phyloP scores from a whole-genome alignment of 2,329 filamentous ascomycete genomes.

The Cyphellophora europaea region DNA sequence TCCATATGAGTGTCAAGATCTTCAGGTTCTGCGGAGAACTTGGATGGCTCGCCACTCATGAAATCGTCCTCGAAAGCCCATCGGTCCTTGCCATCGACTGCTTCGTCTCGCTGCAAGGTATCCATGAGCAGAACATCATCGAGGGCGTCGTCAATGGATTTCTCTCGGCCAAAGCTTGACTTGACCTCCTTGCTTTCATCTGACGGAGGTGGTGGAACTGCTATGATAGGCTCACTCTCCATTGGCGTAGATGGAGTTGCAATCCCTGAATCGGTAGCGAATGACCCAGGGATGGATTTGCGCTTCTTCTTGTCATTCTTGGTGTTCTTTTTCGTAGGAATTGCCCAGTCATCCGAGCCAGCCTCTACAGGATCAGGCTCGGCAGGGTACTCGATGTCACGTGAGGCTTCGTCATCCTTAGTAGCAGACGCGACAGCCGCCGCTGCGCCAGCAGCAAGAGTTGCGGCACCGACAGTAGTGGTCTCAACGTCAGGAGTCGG shows the following conservation, averaged over 20 bases:
- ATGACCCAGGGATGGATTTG: background rate
- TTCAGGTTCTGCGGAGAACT: too few relatives aligned
- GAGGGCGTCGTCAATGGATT: background rate
- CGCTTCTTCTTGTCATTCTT: slow-evolving; percentile 7
- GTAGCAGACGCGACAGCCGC: background rate
- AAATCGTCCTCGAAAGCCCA: background rate
- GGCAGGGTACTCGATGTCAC: background rate
- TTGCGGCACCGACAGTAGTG: background rate
- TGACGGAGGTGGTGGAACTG: background rate
- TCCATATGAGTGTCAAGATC: too few relatives aligned
- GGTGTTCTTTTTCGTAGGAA: background rate
- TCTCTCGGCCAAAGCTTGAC: background rate
- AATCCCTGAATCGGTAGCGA: background rate
- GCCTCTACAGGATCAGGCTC: background rate
- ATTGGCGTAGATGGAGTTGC: background rate
- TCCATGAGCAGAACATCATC: slow-evolving; percentile 1
- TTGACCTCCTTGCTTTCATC: background rate
- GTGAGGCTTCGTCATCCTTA: background rate
- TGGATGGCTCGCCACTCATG: background rate
- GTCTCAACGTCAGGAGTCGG: background rate
- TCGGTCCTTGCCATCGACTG: background rate
- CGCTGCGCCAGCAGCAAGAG: background rate
- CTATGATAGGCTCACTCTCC: background rate
- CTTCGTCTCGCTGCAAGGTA: background rate
- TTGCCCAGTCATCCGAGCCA: background rate